Evolutionary conservation across 768 basidiomycete species (phyloP).

Genomic region (Amanita brunnescens): DNA sequence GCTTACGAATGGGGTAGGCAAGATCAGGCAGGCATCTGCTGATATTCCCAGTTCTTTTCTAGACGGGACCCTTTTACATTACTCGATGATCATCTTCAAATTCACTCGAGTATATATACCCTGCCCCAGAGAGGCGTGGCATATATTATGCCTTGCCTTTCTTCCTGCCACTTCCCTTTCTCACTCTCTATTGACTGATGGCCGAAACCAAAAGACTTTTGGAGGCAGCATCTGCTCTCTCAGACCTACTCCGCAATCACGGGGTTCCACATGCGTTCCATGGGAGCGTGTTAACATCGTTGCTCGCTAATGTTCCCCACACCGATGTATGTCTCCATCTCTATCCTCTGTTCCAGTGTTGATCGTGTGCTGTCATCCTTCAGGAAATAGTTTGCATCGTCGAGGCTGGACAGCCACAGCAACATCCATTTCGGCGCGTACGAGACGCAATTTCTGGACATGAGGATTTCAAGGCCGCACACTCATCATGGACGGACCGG

Average conservation of each 20-base stretch:
- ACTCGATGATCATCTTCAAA: slow-evolving; percentile 31
- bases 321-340: slow-evolving; percentile 46
- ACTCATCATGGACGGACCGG: slow-evolving; percentile 87
- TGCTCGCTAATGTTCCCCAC: slow-evolving; percentile 55
- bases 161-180: slow-evolving; percentile 20
- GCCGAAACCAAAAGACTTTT: slow-evolving; percentile 67
- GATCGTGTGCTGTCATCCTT: slow-evolving; percentile 8
- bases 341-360: background rate
- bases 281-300: slow-evolving; percentile 62
- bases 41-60: slow-evolving; percentile 33
- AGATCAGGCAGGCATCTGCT: slow-evolving; percentile 37
- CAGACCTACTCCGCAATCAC: slow-evolving; percentile 44
- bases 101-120: slow-evolving; percentile 26
- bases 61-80: slow-evolving; percentile 42
- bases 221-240: slow-evolving; percentile 72
- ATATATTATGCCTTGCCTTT: slow-evolving; percentile 47
- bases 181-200: slow-evolving; percentile 37
- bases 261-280: slow-evolving; percentile 76
- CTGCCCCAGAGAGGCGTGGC: slow-evolving; percentile 29
- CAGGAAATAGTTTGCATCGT: slow-evolving; percentile 86
- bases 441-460: slow-evolving; percentile 64
- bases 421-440: slow-evolving; percentile 72
- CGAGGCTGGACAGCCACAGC: slow-evolving; percentile 51
- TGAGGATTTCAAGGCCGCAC: slow-evolving; percentile 54
- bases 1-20: slow-evolving; percentile 26